Evolutionary conservation across 257 asterid genomes (phyloP), one percentile per base, ranked within the genome.

Genomic region (Solanum lycopersicoides): DNA sequence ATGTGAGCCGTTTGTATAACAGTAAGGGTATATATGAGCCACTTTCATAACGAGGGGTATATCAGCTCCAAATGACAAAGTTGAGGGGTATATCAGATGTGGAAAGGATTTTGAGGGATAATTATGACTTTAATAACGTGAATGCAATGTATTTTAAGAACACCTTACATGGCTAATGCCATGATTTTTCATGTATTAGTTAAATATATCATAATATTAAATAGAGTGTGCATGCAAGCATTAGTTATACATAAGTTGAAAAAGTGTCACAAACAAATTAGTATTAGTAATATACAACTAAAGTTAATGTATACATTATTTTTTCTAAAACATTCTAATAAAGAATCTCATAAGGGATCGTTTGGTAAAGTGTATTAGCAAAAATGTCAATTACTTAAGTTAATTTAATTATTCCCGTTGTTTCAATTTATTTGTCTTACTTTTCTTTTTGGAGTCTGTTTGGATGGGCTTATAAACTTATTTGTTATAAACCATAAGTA

Each of bases 351-450:
- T 2, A 16, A 53, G 63, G 4, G 1, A 16, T 16, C 4, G 10
- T 53, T 53, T 6, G 0, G 9, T 16, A 53, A 4, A 0, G 63
- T 53, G 23, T 53, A 6, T 53, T 53, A 16, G 23, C 23, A 53
- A 16, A 50, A 45, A 12, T 45, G 12, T 12, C 56, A 47, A 47
- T 47, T 47, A 47, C n/a, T n/a, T n/a, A n/a, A n/a, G n/a, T n/a
- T n/a, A n/a, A n/a, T n/a, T n/a, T n/a, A n/a, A 53, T 18, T 53
- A 53, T 6, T 53, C 1, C 0, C 4, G 2, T 5, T 18, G 0
- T 53, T 53, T 53, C 7, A 3, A 53, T 53, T 18, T 53, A 18
- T 53, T 16, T 53, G n/a, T 53, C 63, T 53, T 53, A 16, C 10
- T 53, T 53, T 53, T 16, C 63, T 53, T 18, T 53, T 16, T 6